Evolutionary conservation across 129 eudicot genomes (phyloP), one percentile per base, ranked within the genome.

Genomic region (Tagetes patula): DNA sequence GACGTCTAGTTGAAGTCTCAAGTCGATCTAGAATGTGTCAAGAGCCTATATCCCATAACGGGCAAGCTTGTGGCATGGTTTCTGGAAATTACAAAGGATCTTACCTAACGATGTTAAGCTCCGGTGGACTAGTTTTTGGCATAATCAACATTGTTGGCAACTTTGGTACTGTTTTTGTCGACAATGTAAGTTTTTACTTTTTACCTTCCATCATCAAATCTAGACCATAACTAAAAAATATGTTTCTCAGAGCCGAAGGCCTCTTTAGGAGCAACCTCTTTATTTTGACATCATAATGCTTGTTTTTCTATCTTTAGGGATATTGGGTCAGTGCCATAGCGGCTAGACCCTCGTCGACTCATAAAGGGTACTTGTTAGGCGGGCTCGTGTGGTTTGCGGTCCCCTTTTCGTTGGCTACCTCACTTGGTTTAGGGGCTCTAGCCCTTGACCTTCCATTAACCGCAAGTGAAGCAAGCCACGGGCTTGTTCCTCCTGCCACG

Each of bases 291-390:
- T 27, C 63, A 40, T 41, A 50, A 45, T 58, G 34, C 5, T 10
- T 52, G 50, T 50, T 33, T 63, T 38, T 73, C 8, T 50, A 30
- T 61, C 7, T 61, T 5, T 84, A 95, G 97, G 99, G 99, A 37
- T 95, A 95, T 54, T 90, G 99, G 99, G 97, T 94, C 58, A 95
- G 99, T 79, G 99, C 97, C 33, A 90, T 95, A 67, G 99, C 99
- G 54, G 97, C 99, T 39, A 86, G 99, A 79, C 99, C 99, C 34
- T 86, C 97, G 8, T 95, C 99, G 61, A 95, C 99, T 30, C 99
- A 94, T 70, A 94, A 94, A 84, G 99, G 99, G 62, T 94, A 94
- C 75, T 80, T 94, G 71, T 77, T 94, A 73, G 99, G 99, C 8
- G 99, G 99, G 36, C 77, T 94, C 56, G 97, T 94, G 0, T 94